Conservation (phyloP, 345 rosid species). For the Linum lewisii region DNA sequence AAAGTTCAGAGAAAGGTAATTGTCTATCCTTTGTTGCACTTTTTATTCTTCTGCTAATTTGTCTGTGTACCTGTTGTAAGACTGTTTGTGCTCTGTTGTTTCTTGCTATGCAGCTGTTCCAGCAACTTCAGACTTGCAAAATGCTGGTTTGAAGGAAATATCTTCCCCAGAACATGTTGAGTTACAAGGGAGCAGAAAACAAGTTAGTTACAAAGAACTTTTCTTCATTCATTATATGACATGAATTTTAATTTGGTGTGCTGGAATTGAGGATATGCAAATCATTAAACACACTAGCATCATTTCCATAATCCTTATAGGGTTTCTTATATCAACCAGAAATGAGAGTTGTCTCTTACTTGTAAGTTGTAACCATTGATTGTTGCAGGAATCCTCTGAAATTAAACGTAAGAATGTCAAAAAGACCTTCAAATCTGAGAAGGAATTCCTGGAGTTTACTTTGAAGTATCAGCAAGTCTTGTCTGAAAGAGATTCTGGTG, state of each 20-base stretch:
- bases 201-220: slow-evolving; percentile 30
- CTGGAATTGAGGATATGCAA: neutral
- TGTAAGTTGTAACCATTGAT: neutral
- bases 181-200: slow-evolving; percentile 43
- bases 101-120: slow-evolving; percentile 31
- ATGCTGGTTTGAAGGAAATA: slow-evolving; percentile 26
- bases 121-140: slow-evolving; percentile 28
- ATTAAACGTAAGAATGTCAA: slow-evolving; percentile 59
- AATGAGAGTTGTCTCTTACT: neutral
- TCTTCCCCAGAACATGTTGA: slow-evolving; percentile 35
- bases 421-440: slow-evolving; percentile 57
- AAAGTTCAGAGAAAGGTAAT: slow-evolving; percentile 34
- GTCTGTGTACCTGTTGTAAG: slow-evolving; percentile 9
- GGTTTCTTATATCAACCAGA: neutral
- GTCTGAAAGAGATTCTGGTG: slow-evolving; percentile 80
- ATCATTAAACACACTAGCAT: neutral
- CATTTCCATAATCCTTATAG: neutral
- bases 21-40: slow-evolving; percentile 12
- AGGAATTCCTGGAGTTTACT: slow-evolving; percentile 75
- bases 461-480: slow-evolving; percentile 86
- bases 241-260: neutral
- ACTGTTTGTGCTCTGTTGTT: slow-evolving; percentile 3
- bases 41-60: neutral
- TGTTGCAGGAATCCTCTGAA: slow-evolving; percentile 29
- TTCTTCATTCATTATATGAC: neutral